Evolutionary conservation across 2,329 filamentous ascomycete genomes (phyloP).

Genomic region (Cercospora beticola): DNA sequence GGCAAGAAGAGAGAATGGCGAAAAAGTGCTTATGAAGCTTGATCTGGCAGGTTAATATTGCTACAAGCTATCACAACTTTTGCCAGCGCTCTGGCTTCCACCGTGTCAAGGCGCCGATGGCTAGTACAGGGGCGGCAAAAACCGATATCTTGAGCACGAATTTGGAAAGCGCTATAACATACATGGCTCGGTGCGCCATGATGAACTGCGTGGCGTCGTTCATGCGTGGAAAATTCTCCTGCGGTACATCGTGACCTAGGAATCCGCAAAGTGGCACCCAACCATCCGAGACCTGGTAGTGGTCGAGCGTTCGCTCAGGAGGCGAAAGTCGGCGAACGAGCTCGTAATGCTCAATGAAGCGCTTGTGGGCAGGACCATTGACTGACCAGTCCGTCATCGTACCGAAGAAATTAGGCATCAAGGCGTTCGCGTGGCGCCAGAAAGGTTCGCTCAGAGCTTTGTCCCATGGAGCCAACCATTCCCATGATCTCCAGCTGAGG

Average conservation of each 20-base stretch:
- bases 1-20: slow-evolving; percentile 7
- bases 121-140: slow-evolving; percentile 5
- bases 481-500: slow-evolving; percentile 16
- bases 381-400: slow-evolving; percentile 16
- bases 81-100: neutral
- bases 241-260: slow-evolving; percentile 27
- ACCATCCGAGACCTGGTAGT: slow-evolving; percentile 28
- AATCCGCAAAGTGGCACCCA: slow-evolving; percentile 37
- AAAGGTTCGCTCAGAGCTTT: slow-evolving; percentile 13
- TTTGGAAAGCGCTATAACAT: slow-evolving; percentile 20
- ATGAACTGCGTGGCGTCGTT: slow-evolving; percentile 22
- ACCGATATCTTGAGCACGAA: slow-evolving; percentile 18
- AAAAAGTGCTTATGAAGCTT: slow-evolving; percentile 15
- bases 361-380: slow-evolving; percentile 10
- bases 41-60: neutral
- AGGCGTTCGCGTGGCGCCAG: slow-evolving; percentile 17
- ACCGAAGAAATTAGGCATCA: slow-evolving; percentile 12
- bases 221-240: slow-evolving; percentile 26
- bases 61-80: neutral
- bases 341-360: slow-evolving; percentile 19
- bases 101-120: neutral
- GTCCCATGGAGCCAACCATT: slow-evolving; percentile 19
- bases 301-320: slow-evolving; percentile 29
- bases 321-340: slow-evolving; percentile 27
- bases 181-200: slow-evolving; percentile 22